Evolutionary conservation across 1,284 basidiomycete species (phyloP).

Genomic region (Chondrostereum purpureum): DNA sequence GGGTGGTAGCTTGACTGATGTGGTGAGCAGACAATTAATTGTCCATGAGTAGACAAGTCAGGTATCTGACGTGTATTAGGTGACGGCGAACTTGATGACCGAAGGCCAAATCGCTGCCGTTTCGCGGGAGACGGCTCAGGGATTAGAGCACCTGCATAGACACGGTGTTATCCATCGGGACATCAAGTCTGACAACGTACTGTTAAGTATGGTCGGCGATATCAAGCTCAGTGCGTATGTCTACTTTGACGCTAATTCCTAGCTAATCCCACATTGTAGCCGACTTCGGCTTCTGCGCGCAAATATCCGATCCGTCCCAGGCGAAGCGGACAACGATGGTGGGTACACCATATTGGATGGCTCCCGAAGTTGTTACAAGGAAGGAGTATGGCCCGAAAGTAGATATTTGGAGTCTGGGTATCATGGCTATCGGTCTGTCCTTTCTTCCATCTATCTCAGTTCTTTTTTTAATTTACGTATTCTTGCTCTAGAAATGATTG

Average conservation of each 20-base stretch:
- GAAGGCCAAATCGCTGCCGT: conserved; percentile 94
- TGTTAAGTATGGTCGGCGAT: conserved; percentile 88
- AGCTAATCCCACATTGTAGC: conserved; percentile 41
- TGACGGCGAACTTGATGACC: conserved; percentile 92
- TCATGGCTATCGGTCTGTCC: conserved; percentile 91
- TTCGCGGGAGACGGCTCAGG: conserved; percentile 84
- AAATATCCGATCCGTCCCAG: conserved; percentile 85
- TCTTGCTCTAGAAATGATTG: conserved; percentile 85
- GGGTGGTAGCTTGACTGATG: conserved; percentile 88
- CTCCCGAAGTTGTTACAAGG: conserved; percentile 95
- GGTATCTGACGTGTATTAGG: not conserved
- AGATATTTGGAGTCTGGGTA: conserved; percentile 97
- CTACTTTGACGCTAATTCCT: not conserved
- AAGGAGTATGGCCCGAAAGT: conserved; percentile 99
- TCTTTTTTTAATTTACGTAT: conserved; percentile 6
- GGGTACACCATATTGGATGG: conserved; percentile 99
- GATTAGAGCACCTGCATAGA: conserved; percentile 86
- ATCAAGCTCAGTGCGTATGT: conserved; percentile 94
- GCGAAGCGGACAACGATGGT: conserved; percentile 99
- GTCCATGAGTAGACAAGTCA: too few relatives aligned
- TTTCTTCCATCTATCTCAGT: conserved; percentile 1
- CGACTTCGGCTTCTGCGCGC: conserved; percentile 98
- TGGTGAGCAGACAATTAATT: too few relatives aligned
- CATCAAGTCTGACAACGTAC: conserved; percentile 97
- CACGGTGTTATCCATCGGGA: conserved; percentile 97